Conservation (phyloP, 2,329 filamentous ascomycete species). For the Neopestalotiopsis rosae region DNA sequence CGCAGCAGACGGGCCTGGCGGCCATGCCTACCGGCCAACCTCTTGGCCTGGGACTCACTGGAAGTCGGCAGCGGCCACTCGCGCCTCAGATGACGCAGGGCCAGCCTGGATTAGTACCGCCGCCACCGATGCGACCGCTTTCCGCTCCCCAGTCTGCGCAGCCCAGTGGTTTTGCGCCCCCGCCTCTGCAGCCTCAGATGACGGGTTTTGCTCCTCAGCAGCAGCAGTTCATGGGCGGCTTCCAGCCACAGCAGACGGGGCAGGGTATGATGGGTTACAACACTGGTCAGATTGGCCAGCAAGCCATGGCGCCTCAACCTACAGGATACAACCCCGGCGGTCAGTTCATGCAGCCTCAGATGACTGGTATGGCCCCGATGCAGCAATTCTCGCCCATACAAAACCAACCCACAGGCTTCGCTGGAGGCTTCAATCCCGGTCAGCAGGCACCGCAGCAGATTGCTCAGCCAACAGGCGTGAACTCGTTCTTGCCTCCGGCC, state of each 20-base stretch:
- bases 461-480: conserved; percentile 58
- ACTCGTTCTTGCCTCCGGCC: conserved; percentile 63
- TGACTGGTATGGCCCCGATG: conserved; percentile 46
- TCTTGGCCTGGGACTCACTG: conserved; percentile 49
- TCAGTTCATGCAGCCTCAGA: conserved; percentile 50
- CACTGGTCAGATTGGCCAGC: conserved; percentile 40
- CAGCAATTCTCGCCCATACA: conserved; percentile 55
- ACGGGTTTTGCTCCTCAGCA: conserved; percentile 78
- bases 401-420: conserved; percentile 70
- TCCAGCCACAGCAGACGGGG: conserved; percentile 45
- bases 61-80: conserved; percentile 70
- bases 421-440: conserved; percentile 40
- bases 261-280: conserved; percentile 46
- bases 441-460: conserved; percentile 28
- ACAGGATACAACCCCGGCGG: conserved; percentile 41
- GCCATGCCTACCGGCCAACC: conserved; percentile 42
- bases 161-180: conserved; percentile 73
- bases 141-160: conserved; percentile 87
- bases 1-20: conserved; percentile 52
- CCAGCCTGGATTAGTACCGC: conserved; percentile 71
- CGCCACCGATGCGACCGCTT: conserved; percentile 79
- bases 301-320: conserved; percentile 32
- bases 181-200: conserved; percentile 82
- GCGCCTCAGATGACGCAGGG: conserved; percentile 68
- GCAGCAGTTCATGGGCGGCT: conserved; percentile 56